Conservation (phyloP, 371 early-diverging fungal species). For the Apophysomyces elegans region DNA sequence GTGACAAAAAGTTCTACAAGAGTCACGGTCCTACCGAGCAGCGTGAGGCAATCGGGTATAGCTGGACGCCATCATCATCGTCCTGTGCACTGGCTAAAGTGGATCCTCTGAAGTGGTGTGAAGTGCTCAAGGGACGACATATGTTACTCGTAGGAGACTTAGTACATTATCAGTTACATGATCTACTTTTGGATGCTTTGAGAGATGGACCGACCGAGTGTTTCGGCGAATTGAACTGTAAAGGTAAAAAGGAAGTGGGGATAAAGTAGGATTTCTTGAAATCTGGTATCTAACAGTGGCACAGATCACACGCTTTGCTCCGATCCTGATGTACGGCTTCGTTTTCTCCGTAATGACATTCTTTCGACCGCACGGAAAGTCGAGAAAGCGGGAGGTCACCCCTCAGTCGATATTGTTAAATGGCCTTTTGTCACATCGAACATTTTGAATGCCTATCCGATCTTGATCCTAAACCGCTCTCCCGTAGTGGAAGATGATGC, state of each 20-base stretch:
- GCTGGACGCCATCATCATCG: slow-evolving; percentile 23
- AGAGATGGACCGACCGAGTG: slow-evolving; percentile 55
- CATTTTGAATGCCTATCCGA: slow-evolving; percentile 39
- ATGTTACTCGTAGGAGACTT: slow-evolving; percentile 61
- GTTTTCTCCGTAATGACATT: slow-evolving; percentile 60
- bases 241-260: slow-evolving; percentile 33
- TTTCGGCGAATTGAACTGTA: slow-evolving; percentile 62
- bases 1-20: slow-evolving; percentile 39
- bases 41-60: slow-evolving; percentile 36
- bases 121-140: slow-evolving; percentile 34
- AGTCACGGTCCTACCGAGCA: slow-evolving; percentile 21
- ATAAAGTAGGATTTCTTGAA: neutral
- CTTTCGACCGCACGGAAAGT: slow-evolving; percentile 45
- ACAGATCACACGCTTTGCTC: slow-evolving; percentile 52
- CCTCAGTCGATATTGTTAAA: slow-evolving; percentile 43
- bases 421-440: slow-evolving; percentile 55
- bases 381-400: slow-evolving; percentile 39
- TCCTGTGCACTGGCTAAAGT: slow-evolving; percentile 16
- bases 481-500: slow-evolving; percentile 49
- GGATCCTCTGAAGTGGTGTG: slow-evolving; percentile 36
- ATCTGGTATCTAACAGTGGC: neutral
- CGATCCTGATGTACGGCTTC: slow-evolving; percentile 33
- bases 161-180: slow-evolving; percentile 61
- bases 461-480: slow-evolving; percentile 57
- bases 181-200: slow-evolving; percentile 52